phyloP scores from a whole-genome alignment of 2,329 filamentous ascomycete genomes.

The Ceratocystis colombiana region DNA sequence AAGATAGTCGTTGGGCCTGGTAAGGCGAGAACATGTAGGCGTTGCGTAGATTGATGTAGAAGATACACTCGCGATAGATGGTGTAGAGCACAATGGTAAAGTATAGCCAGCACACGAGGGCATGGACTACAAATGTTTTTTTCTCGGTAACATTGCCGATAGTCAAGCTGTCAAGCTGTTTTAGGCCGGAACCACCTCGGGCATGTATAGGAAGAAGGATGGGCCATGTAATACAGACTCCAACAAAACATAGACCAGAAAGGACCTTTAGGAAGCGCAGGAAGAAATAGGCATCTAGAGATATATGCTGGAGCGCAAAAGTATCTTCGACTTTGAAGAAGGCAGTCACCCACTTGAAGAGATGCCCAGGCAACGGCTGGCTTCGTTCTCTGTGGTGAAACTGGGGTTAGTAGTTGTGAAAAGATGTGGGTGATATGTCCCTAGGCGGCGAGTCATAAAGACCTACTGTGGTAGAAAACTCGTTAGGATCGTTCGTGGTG shows the following conservation, averaged over 20 bases:
- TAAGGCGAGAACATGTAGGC: slow-evolving; percentile 81
- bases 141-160: slow-evolving; percentile 44
- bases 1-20: slow-evolving; percentile 75
- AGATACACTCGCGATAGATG: slow-evolving; percentile 81
- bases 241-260: slow-evolving; percentile 68
- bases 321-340: slow-evolving; percentile 60
- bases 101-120: slow-evolving; percentile 70
- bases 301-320: slow-evolving; percentile 75
- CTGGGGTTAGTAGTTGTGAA: slow-evolving; percentile 25
- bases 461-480: slow-evolving; percentile 43
- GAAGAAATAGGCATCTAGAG: slow-evolving; percentile 80
- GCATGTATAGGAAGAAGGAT: slow-evolving; percentile 75
- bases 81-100: slow-evolving; percentile 83
- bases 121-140: slow-evolving; percentile 67
- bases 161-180: slow-evolving; percentile 49
- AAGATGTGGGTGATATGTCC: neutral
- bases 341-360: slow-evolving; percentile 51
- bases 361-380: slow-evolving; percentile 45
- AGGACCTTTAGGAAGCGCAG: slow-evolving; percentile 73
- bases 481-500: slow-evolving; percentile 43
- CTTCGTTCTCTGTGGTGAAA: slow-evolving; percentile 41
- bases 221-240: slow-evolving; percentile 73
- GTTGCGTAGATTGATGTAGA: slow-evolving; percentile 87
- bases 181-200: slow-evolving; percentile 57
- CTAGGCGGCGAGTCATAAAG: neutral